phyloP scores from a whole-genome alignment of 2,329 filamentous ascomycete species.

The Monilinia fructicola region DNA sequence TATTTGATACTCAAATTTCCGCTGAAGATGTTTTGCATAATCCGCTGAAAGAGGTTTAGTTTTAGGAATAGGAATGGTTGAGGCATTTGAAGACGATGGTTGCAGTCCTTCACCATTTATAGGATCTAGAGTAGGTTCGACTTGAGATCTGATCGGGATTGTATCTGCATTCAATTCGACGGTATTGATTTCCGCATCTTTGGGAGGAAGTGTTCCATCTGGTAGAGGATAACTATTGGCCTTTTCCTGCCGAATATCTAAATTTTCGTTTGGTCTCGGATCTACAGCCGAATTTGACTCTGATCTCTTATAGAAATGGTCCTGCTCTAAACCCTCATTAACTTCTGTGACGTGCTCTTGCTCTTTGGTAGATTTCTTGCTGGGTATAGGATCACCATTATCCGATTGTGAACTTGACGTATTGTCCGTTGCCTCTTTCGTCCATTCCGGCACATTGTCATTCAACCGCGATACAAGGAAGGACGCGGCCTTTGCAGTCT shows the following conservation, averaged over 20 bases:
- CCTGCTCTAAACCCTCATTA: conserved; percentile 47
- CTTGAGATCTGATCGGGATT: conserved; percentile 38
- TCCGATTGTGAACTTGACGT: conserved; percentile 29
- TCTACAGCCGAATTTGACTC: conserved; percentile 44
- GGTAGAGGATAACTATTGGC: conserved; percentile 47
- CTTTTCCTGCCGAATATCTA: conserved; percentile 49
- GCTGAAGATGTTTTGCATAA: conserved; percentile 48
- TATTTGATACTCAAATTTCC: conserved; percentile 52
- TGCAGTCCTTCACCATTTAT: conserved; percentile 38
- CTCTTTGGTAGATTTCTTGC: conserved; percentile 38
- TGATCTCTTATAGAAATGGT: conserved; percentile 51
- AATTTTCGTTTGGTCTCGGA: conserved; percentile 42
- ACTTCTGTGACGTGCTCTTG: conserved; percentile 27
- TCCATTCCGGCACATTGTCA: conserved; percentile 44
- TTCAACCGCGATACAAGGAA: conserved; percentile 58
- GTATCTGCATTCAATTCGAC: conserved; percentile 40
- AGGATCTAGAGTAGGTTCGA: conserved; percentile 43
- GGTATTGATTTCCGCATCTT: conserved; percentile 34
- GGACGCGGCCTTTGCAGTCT: conserved; percentile 60
- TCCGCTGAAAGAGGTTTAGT: conserved; percentile 41
- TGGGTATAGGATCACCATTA: conserved; percentile 30
- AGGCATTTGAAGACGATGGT: conserved; percentile 43
- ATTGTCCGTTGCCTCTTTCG: conserved; percentile 29
- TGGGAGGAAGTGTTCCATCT: conserved; percentile 51
- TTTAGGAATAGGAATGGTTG: conserved; percentile 45